Percentiles rank a stretch among this genome's conserved stretches.
Evolutionary conservation across 2,329 filamentous ascomycete species (phyloP).

Genomic region (Neonectria magnoliae): DNA sequence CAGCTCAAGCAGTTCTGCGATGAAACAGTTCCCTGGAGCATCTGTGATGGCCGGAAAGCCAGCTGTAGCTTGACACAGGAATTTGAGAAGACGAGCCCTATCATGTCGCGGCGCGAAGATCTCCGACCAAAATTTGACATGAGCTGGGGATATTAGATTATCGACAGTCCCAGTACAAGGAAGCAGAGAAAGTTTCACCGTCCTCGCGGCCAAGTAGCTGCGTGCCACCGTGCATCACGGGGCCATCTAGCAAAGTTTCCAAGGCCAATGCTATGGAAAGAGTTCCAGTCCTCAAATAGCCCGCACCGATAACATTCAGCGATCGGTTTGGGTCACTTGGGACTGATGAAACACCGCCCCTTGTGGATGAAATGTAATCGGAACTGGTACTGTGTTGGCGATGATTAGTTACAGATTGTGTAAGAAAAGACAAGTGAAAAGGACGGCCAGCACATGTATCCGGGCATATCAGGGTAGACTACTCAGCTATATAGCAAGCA

Average conservation of each 20-base stretch:
- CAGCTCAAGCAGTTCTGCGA: not conserved
- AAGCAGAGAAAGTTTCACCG: not conserved
- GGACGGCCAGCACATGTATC: not conserved
- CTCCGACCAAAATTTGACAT: not conserved
- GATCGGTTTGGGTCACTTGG: not conserved
- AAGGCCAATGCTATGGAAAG: not conserved
- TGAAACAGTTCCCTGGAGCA: not conserved
- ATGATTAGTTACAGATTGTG: not conserved
- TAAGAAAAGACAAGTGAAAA: not conserved
- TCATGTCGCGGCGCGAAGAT: not conserved
- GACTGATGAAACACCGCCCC: not conserved
- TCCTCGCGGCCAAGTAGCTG: not conserved
- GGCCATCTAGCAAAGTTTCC: not conserved
- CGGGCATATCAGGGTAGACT: not conserved
- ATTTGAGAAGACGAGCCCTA: not conserved
- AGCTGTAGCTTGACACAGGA: not conserved
- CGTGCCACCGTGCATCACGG: not conserved
- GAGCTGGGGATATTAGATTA: not conserved
- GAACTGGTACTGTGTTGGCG: not conserved
- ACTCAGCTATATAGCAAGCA: not conserved
- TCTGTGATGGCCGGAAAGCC: not conserved
- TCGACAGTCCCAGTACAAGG: not conserved
- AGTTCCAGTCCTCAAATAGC: not conserved
- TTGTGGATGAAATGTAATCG: not conserved
- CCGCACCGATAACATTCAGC: not conserved